Base-by-base conservation (phyloP, 139 green algal genomes). In the Picochlorum sp. region DNA sequence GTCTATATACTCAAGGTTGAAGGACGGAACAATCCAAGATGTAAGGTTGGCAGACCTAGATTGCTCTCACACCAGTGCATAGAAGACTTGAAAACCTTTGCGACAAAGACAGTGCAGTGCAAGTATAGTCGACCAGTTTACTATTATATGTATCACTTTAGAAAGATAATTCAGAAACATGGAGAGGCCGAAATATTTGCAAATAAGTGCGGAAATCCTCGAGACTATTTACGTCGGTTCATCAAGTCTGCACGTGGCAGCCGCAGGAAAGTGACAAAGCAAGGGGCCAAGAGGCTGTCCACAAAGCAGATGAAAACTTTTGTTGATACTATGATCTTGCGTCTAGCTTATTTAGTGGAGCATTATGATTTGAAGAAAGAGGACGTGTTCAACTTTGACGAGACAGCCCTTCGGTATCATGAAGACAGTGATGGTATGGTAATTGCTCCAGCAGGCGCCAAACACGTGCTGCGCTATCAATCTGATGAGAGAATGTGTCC, bases 301-400 rank as follows among this genome's bases (percentile, higher is more conserved):
- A 18, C n/a, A 16, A 18, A 47, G 39, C 16, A 47, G 39, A 47
- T 16, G 12, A 16, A 24, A 16, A 2, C 20, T 16, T 24, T 24
- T 47, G 20, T 18, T 47, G 39, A 47, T 16, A 16, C n/a, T 24
- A 53, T 29, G n/a, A 18, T 53, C 44, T 20, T n/a, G 20, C 20
- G 22, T 0, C 22, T 53, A 18, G 44, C 44, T 29, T 53, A 30
- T 20, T 24, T 32, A 4, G 44, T 53, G n/a, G n/a, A 53, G 44
- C 26, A 32, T 18, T 53, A 53, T 29, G 22, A 24, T 32, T 20
- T 53, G 22, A 12, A 53, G 5, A 28, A 28, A 53, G 22, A 53
- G 18, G 44, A 53, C 22, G 44, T 53, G 20, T 53, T 29, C 44
- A 53, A 53, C 44, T 53, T 53, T 53, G 44, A 53, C 28, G 20